Evolutionary conservation across 805 yeast species (phyloP), one percentile per base, ranked within the genome.

Genomic region (Candida taoyuanica): DNA sequence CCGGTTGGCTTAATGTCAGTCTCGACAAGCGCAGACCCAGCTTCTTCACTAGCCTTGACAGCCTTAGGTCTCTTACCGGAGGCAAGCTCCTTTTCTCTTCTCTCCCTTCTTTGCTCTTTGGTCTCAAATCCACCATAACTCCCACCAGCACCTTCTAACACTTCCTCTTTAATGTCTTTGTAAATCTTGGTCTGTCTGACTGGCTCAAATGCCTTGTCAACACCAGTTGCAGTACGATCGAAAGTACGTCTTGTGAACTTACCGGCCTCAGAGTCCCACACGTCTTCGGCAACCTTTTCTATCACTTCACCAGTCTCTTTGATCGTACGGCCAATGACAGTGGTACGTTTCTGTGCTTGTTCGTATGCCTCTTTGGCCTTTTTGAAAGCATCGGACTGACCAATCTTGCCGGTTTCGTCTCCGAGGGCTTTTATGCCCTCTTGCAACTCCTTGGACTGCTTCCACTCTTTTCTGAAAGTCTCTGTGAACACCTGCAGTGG

Each of bases 261-360:
- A 44, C 95, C 93, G 30, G 91, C 85, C 17, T 93, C 85, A 1
- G 96, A 87, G 44, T 93, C 96, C 98, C 98, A 93, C 1, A 97
- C 96, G 43, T 81, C 82, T 28, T 74, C 70, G 4, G 96, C 98
- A 31, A 80, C 95, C 41, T 74, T 81, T 38, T 96, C 98, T 25
- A 93, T 87, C 28, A 80, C 91, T 53, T 84, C 86, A n/a, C 97
- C 97, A 5, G 98, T 93, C 63, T 84, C 85, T 53, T 78, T 75
- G 39, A 86, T 76, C 30, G 87, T 82, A 58, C 84, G 76, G 12
- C 84, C 80, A 6, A 81, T 74, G 27, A 84, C 84, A 15, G 85
- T 72, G 2, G 75, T 64, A 7, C 79, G 78, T 56, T 76, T 79
- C 54, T 85, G 93, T 3, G 98, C 96, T 39, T 70, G 74, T 39